These are phyloP conservation scores for Aotearoamyces nothofagi DNA, from an alignment of 2,329 filamentous ascomycete genomes.

Conservation along the genomic window DNA sequence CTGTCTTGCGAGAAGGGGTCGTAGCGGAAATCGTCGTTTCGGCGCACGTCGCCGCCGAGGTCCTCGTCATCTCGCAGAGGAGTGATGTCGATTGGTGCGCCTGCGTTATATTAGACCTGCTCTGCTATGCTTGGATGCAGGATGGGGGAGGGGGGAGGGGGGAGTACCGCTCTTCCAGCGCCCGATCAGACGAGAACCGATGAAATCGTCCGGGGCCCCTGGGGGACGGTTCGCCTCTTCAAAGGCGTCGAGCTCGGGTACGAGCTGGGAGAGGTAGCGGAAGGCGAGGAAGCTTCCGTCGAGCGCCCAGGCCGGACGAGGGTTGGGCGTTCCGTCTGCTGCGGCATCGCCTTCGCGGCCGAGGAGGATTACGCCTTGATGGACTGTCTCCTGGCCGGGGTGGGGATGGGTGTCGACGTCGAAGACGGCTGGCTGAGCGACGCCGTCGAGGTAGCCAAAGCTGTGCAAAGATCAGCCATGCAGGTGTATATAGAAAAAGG, in stretches of 20 bases:
- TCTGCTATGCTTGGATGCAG: too few relatives aligned
- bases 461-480: too few relatives aligned
- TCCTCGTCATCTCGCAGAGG: slow-evolving; percentile 17
- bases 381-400: slow-evolving; percentile 17
- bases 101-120: slow-evolving; percentile 8
- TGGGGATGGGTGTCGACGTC: slow-evolving; percentile 19
- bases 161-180: slow-evolving; percentile 23
- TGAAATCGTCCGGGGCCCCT: slow-evolving; percentile 19
- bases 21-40: slow-evolving; percentile 23
- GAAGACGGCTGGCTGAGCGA: slow-evolving; percentile 25
- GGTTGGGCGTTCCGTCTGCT: slow-evolving; percentile 5
- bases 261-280: slow-evolving; percentile 27
- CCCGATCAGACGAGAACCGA: slow-evolving; percentile 27
- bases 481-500: background rate
- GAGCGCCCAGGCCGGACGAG: slow-evolving; percentile 22
- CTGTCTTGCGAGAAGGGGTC: slow-evolving; percentile 17
- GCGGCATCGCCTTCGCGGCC: slow-evolving; percentile 23
- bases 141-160: background rate
- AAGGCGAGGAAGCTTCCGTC: slow-evolving; percentile 30
- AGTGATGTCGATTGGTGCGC: slow-evolving; percentile 20
- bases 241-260: slow-evolving; percentile 28
- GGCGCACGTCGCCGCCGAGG: slow-evolving; percentile 13
- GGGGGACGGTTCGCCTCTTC: slow-evolving; percentile 19
- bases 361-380: slow-evolving; percentile 22
- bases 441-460: slow-evolving; percentile 27